Evolutionary conservation across 1,284 basidiomycete genomes (phyloP).

Genomic region (Cutaneotrichosporon sp.): DNA sequence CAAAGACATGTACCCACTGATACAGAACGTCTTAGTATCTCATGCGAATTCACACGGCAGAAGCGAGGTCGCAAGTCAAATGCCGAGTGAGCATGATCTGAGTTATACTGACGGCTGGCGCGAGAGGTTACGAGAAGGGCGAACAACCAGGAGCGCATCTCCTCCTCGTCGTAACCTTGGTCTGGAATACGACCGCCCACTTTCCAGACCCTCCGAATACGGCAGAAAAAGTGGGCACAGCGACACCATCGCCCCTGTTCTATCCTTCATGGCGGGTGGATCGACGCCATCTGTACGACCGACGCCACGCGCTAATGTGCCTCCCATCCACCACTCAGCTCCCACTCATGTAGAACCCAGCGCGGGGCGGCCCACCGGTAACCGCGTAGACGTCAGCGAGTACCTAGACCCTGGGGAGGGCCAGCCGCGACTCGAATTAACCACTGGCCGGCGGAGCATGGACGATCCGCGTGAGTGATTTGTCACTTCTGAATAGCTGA

Average conservation of each 20-base stretch:
- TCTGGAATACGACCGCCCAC: background rate
- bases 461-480: slow-evolving; percentile 1
- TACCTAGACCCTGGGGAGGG: background rate
- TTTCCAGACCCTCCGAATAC: background rate
- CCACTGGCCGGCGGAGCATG: background rate
- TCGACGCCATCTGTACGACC: too few species aligned
- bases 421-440: background rate
- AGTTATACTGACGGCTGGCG: background rate
- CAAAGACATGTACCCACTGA: too few species aligned
- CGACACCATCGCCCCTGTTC: too few species aligned
- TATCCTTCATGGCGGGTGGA: too few species aligned
- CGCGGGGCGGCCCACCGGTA: background rate
- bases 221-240: too few species aligned
- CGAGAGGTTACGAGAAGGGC: background rate
- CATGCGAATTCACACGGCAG: background rate
- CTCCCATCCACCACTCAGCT: background rate
- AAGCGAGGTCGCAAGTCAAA: slow-evolving; percentile 6
- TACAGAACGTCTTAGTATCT: background rate
- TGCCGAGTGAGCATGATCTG: background rate
- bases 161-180: background rate
- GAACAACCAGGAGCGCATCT: background rate
- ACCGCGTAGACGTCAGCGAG: slow-evolving; percentile 2
- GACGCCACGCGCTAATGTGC: too few species aligned
- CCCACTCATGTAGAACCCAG: background rate
- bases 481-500: background rate